Evolutionary conservation across 2,329 filamentous ascomycete genomes (phyloP).

Genomic region (Trichophyton benhamiae): DNA sequence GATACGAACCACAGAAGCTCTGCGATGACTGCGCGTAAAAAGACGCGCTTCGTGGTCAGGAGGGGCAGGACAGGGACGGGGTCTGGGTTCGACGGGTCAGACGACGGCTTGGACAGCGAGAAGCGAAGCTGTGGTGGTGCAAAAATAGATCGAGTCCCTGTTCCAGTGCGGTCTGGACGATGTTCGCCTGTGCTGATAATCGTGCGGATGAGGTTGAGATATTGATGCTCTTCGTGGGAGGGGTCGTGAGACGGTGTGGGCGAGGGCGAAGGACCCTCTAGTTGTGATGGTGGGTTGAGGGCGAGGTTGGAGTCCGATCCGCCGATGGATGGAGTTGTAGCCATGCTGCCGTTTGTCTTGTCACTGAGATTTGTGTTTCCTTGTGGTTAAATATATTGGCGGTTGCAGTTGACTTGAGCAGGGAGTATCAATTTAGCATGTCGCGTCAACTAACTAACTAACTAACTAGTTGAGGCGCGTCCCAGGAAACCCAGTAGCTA

Average conservation of each 20-base stretch:
- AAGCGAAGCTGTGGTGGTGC: constrained; percentile 81
- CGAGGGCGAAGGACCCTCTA: background rate
- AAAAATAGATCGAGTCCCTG: constrained; percentile 81
- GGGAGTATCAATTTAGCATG: no score
- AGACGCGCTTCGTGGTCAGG: constrained; percentile 94
- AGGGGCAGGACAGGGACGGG: constrained; percentile 63
- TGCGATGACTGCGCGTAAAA: constrained; percentile 74
- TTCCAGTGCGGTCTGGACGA: constrained; percentile 84
- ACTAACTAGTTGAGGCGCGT: no score
- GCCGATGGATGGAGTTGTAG: background rate
- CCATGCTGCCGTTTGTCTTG: background rate
- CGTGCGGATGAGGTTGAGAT: constrained; percentile 74
- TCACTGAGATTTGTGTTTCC: background rate
- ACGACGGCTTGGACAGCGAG: constrained; percentile 51
- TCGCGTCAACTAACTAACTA: no score
- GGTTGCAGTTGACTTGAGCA: background rate
- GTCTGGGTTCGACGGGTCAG: constrained; percentile 17
- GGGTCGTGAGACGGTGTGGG: constrained; percentile 17
- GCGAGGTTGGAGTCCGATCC: background rate
- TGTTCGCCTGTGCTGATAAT: constrained; percentile 77
- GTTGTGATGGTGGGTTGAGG: background rate
- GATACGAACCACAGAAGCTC: constrained; percentile 95
- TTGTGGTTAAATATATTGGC: background rate
- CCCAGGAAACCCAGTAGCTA: no score
- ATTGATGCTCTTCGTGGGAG: constrained; percentile 79